phyloP scores from a whole-genome alignment of 305 asterid genomes.

The Fraxinus sp. region DNA sequence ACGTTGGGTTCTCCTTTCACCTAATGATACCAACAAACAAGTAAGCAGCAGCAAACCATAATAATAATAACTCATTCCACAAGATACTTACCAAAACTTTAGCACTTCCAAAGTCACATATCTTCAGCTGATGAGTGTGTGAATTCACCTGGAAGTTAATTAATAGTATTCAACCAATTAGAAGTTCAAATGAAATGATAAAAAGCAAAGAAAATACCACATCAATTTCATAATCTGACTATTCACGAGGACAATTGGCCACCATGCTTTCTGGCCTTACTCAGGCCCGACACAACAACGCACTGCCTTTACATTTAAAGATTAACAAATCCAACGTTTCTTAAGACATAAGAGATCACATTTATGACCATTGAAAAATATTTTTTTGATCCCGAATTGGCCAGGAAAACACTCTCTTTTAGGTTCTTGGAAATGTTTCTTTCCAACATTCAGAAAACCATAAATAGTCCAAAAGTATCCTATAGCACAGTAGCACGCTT shows the following conservation, averaged over 20 bases:
- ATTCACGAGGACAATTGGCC: not conserved
- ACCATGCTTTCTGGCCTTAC: not conserved
- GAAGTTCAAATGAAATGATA: conserved; percentile 9
- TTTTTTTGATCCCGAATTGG: not conserved
- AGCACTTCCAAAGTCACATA: conserved; percentile 99
- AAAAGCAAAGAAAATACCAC: conserved; percentile 11
- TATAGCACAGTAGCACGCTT: not conserved
- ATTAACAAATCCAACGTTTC: not conserved
- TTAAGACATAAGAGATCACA: not conserved
- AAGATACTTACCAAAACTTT: conserved; percentile 80
- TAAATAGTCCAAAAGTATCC: not conserved
- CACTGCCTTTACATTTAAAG: not conserved
- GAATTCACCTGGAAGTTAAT: conserved; percentile 84
- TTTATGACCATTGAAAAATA: not conserved
- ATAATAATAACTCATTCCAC: conserved; percentile 23
- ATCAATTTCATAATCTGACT: conserved; percentile 3
- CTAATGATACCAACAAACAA: conserved; percentile 40
- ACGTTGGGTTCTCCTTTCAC: conserved; percentile 98
- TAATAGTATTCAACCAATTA: conserved; percentile 25
- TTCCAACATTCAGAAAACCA: conserved; percentile 11
- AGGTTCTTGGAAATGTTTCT: not conserved
- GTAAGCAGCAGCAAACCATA: conserved; percentile 27
- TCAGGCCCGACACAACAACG: not conserved
- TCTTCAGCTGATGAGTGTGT: conserved; percentile 92
- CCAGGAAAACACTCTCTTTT: not conserved